These are phyloP conservation scores for Phytophthora ramorum DNA, from an alignment of 352 stramenopile genomes.

Conservation along the genomic window DNA sequence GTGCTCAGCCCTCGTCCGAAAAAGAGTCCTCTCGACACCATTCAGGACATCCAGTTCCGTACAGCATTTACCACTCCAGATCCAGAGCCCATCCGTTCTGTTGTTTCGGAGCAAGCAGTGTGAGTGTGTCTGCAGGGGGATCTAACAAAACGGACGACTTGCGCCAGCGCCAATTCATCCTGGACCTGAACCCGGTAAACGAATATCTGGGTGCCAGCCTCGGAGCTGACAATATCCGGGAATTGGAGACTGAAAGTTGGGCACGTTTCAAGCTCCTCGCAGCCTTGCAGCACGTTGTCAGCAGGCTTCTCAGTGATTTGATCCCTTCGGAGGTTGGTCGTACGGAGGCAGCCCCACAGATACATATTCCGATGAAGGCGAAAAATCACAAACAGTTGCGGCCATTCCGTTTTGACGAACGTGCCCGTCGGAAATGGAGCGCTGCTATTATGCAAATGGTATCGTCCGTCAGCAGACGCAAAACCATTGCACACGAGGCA, in stretches of 20 bases:
- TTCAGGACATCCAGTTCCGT: neutral
- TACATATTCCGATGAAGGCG: neutral
- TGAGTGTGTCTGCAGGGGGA: neutral
- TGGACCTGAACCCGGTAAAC: slow-evolving; percentile 60
- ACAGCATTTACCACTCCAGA: neutral
- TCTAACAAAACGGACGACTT: slow-evolving; percentile 5
- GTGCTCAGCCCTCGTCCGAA: neutral
- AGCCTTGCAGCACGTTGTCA: slow-evolving; percentile 38
- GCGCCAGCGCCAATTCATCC: slow-evolving; percentile 44
- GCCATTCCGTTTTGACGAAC: slow-evolving; percentile 28
- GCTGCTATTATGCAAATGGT: slow-evolving; percentile 30
- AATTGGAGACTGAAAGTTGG: slow-evolving; percentile 63
- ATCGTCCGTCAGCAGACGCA: slow-evolving; percentile 22
- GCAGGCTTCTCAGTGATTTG: slow-evolving; percentile 40
- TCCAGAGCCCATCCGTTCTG: neutral
- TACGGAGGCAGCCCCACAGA: neutral
- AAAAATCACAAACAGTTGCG: slow-evolving; percentile 14
- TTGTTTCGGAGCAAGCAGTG: neutral
- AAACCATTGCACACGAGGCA: slow-evolving; percentile 7
- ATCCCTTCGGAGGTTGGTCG: slow-evolving; percentile 9
- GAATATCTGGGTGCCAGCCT: slow-evolving; percentile 46
- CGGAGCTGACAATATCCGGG: slow-evolving; percentile 32
- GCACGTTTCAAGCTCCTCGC: slow-evolving; percentile 46
- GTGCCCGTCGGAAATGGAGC: slow-evolving; percentile 25
- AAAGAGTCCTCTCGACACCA: neutral